These are phyloP conservation scores for Purpureocillium takamizusanense DNA, from an alignment of 2,329 filamentous ascomycete species.

Conservation along the genomic window DNA sequence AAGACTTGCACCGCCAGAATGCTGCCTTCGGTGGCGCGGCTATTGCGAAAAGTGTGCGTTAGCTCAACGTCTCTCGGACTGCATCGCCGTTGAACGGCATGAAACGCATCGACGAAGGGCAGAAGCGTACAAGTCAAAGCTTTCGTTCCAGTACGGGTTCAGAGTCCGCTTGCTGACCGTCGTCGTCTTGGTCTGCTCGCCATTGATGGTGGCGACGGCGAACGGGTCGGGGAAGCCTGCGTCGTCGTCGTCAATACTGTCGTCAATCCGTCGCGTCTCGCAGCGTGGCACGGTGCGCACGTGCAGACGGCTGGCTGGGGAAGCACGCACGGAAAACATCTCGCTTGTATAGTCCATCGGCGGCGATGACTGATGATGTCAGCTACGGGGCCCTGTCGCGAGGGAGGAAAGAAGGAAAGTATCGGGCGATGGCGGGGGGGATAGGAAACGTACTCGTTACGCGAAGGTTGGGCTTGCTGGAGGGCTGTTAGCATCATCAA, in stretches of 20 bases:
- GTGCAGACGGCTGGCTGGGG: background rate
- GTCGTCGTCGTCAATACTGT: slow-evolving; percentile 16
- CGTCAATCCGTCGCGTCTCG: background rate
- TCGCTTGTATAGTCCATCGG: slow-evolving; percentile 96
- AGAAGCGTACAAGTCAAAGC: slow-evolving; percentile 81
- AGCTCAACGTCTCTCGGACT: too few relatives aligned
- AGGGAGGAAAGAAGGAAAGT: background rate
- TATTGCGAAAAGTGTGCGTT: slow-evolving; percentile 30
- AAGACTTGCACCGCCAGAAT: slow-evolving; percentile 98
- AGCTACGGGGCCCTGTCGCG: slow-evolving; percentile 17
- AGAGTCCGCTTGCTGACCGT: slow-evolving; percentile 93
- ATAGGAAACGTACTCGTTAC: slow-evolving; percentile 67
- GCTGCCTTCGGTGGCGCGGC: slow-evolving; percentile 86
- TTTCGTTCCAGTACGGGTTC: slow-evolving; percentile 99
- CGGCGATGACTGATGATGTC: slow-evolving; percentile 74
- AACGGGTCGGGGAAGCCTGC: slow-evolving; percentile 95
- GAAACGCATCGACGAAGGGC: slow-evolving; percentile 6
- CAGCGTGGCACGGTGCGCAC: too few relatives aligned
- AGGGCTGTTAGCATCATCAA: slow-evolving; percentile 18
- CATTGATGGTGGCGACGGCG: slow-evolving; percentile 91
- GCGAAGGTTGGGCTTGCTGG: slow-evolving; percentile 76
- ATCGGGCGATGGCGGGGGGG: slow-evolving; percentile 9
- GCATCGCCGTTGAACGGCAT: background rate
- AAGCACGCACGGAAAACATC: slow-evolving; percentile 90
- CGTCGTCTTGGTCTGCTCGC: slow-evolving; percentile 98